Conservation (phyloP, 441 rosid species). For the Isatis lusitanica region DNA sequence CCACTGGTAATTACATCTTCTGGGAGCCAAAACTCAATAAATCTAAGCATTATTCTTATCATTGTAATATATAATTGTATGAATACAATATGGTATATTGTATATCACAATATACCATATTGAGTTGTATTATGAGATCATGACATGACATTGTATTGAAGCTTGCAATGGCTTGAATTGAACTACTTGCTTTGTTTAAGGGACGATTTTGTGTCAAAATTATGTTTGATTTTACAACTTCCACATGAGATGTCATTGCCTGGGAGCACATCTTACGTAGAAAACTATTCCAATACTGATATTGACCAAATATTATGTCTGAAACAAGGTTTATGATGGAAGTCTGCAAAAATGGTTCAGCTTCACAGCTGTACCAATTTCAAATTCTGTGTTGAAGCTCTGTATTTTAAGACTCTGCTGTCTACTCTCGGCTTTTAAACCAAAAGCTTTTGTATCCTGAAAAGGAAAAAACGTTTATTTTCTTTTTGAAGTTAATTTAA, state of each 20-base stretch:
- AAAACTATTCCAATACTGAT: neutral
- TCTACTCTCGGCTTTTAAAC: too few species aligned
- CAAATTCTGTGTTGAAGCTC: too few species aligned
- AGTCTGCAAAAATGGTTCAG: too few species aligned
- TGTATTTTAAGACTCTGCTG: too few species aligned
- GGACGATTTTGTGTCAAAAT: neutral
- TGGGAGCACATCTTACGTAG: neutral
- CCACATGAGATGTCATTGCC: neutral
- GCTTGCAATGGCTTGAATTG: neutral
- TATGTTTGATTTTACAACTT: neutral
- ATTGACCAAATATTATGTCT: constrained; percentile 21
- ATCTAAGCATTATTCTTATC: neutral
- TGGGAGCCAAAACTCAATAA: neutral
- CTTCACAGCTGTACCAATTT: too few species aligned
- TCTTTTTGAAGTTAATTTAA: too few species aligned
- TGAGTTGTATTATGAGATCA: neutral
- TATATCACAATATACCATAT: neutral
- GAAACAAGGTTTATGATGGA: too few species aligned
- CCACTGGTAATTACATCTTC: neutral
- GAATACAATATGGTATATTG: too few species aligned
- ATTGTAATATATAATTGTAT: neutral
- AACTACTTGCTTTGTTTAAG: constrained; percentile 1
- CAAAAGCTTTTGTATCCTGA: too few species aligned
- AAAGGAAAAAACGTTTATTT: too few species aligned
- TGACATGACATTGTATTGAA: neutral